A percentile compares a stretch with the other conserved stretches of the same genome.
These are phyloP conservation scores for Auricularia auricula-judae DNA, from an alignment of 768 basidiomycete species.

Conservation along the genomic window DNA sequence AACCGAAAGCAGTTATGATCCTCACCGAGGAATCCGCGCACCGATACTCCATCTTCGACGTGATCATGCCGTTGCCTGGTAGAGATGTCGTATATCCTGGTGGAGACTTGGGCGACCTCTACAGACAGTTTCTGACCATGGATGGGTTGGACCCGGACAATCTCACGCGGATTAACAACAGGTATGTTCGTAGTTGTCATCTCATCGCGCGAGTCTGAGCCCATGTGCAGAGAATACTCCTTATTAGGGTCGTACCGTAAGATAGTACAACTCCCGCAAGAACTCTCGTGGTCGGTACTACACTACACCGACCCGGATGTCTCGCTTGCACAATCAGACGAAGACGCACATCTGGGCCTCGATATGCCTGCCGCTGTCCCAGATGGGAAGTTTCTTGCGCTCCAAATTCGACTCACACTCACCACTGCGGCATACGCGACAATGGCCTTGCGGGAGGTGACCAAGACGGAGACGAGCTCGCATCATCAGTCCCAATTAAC, in stretches of 20 bases:
- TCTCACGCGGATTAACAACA: constrained; percentile 74
- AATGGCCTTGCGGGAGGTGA: constrained; percentile 92
- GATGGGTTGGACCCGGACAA: constrained; percentile 90
- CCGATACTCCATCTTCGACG: constrained; percentile 84
- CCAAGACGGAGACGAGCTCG: constrained; percentile 91
- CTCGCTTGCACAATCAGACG: constrained; percentile 86
- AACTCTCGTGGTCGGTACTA: constrained; percentile 71
- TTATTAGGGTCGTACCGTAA: constrained; percentile 89
- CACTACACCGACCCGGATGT: constrained; percentile 92
- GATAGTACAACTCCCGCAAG: constrained; percentile 75
- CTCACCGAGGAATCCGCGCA: constrained; percentile 67
- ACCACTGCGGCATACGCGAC: constrained; percentile 94
- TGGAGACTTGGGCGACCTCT: constrained; percentile 76
- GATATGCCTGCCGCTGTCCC: constrained; percentile 55
- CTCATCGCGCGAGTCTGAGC: background rate
- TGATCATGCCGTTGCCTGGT: constrained; percentile 95
- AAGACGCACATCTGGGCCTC: constrained; percentile 79
- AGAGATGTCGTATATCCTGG: constrained; percentile 90
- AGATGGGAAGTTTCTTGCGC: constrained; percentile 75
- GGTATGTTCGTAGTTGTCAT: constrained; percentile 32
- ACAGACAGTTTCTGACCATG: constrained; percentile 63
- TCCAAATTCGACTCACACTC: constrained; percentile 77
- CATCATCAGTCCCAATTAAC: constrained; percentile 81
- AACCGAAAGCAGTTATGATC: constrained; percentile 57
- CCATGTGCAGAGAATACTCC: constrained; percentile 65